Evolutionary conservation across 345 rosid species (phyloP).

Genomic region (Carallia brachiata): DNA sequence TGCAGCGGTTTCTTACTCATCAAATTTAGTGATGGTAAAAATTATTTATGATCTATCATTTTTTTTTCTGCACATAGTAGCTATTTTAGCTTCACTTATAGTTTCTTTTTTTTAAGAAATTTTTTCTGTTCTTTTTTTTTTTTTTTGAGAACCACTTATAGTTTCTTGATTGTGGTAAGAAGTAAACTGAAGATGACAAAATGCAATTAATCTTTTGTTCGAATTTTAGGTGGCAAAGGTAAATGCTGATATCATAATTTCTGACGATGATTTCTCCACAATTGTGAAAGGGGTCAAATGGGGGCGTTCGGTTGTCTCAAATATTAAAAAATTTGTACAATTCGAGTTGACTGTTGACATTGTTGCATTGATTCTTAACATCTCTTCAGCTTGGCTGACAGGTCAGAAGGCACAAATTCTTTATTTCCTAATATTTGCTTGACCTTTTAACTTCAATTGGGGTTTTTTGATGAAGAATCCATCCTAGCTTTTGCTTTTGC

Average conservation of each 20-base stretch:
- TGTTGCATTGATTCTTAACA: conserved; percentile 77
- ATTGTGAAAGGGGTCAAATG: conserved; percentile 90
- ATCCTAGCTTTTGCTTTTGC: neutral
- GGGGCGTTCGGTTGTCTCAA: conserved; percentile 89
- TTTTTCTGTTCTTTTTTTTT: too few species aligned
- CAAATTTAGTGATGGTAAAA: too few species aligned
- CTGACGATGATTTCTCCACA: conserved; percentile 86
- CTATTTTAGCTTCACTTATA: neutral
- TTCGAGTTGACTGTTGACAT: conserved; percentile 86
- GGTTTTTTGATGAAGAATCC: neutral
- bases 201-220: neutral
- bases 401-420: conserved; percentile 38
- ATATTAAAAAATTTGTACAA: conserved; percentile 88
- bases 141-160: too few species aligned
- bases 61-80: too few species aligned
- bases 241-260: conserved; percentile 91
- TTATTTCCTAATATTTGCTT: neutral
- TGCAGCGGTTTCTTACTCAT: too few species aligned
- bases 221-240: conserved; percentile 82
- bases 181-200: neutral
- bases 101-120: neutral
- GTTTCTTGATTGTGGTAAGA: neutral
- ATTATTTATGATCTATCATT: too few species aligned
- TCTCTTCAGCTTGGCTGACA: conserved; percentile 90
- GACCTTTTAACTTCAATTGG: neutral